phyloP scores from a whole-genome alignment of 73 alveolate species.

The Paramecium primaurelia region DNA sequence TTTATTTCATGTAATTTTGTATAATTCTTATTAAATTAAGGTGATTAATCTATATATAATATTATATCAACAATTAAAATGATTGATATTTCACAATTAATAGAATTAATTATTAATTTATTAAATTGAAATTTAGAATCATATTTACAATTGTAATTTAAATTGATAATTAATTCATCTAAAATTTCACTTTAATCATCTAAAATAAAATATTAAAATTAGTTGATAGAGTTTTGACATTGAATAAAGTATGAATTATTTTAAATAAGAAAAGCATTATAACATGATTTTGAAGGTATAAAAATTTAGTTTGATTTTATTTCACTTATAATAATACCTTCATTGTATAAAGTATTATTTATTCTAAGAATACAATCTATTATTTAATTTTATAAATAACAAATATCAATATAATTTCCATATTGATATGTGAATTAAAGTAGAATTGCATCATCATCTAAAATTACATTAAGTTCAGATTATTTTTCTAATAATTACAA shows the following conservation, averaged over 20 bases:
- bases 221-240: background rate
- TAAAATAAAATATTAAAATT: background rate
- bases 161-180: background rate
- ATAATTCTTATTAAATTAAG: background rate
- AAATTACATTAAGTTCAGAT: background rate
- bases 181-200: background rate
- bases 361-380: background rate
- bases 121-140: background rate
- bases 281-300: background rate
- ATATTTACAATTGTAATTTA: background rate
- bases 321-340: background rate
- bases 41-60: background rate
- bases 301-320: background rate
- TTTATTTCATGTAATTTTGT: background rate
- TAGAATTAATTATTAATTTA: background rate
- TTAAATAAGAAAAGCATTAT: background rate
- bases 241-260: background rate
- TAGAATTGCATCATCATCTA: background rate
- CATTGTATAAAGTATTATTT: background rate
- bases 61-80: background rate
- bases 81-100: background rate
- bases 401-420: background rate
- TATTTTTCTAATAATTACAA: background rate
- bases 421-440: background rate
- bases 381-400: background rate